A percentile compares a stretch with the other conserved stretches of the same genome.
phyloP scores from a whole-genome alignment of 2,329 filamentous ascomycete genomes.

The Curvularia spicifera region DNA sequence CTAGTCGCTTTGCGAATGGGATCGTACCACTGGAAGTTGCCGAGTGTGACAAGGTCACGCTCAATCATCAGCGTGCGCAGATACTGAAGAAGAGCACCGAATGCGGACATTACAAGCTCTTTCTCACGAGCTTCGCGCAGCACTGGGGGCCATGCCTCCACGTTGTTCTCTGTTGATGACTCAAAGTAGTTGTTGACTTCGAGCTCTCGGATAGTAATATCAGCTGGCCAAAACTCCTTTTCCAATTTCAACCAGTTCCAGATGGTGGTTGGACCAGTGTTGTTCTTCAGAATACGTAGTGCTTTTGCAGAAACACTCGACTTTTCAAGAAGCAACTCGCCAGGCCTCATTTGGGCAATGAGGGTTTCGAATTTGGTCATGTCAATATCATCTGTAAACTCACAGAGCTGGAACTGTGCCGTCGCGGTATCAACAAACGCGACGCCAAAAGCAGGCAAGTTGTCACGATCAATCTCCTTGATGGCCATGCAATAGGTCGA shows the following conservation, averaged over 20 bases:
- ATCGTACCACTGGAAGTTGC: constrained; percentile 89
- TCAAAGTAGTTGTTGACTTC: constrained; percentile 80
- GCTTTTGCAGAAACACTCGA: constrained; percentile 85
- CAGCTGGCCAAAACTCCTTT: constrained; percentile 89
- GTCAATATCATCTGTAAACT: constrained; percentile 90
- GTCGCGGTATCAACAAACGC: constrained; percentile 96
- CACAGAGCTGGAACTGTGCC: constrained; percentile 90
- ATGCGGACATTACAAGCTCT: constrained; percentile 84
- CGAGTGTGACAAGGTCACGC: constrained; percentile 81
- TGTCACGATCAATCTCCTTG: constrained; percentile 73
- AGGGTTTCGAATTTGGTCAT: constrained; percentile 98
- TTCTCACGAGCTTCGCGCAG: constrained; percentile 77
- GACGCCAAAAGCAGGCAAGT: constrained; percentile 83
- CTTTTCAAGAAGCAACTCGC: constrained; percentile 86
- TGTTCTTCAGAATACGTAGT: constrained; percentile 92
- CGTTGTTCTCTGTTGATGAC: constrained; percentile 61
- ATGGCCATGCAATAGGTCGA: constrained; percentile 95
- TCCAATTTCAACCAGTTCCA: constrained; percentile 92
- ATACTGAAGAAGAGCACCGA: constrained; percentile 89
- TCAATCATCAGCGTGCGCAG: constrained; percentile 85
- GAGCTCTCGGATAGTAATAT: constrained; percentile 81
- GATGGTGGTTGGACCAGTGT: constrained; percentile 87
- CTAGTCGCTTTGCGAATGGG: constrained; percentile 91
- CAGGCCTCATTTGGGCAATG: constrained; percentile 87
- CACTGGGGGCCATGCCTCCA: constrained; percentile 77